A percentile compares a stretch with the other conserved stretches of the same genome.
These are phyloP conservation scores for Ophiocordyceps unilateralis DNA, from an alignment of 2,329 filamentous ascomycete genomes.

Conservation along the genomic window DNA sequence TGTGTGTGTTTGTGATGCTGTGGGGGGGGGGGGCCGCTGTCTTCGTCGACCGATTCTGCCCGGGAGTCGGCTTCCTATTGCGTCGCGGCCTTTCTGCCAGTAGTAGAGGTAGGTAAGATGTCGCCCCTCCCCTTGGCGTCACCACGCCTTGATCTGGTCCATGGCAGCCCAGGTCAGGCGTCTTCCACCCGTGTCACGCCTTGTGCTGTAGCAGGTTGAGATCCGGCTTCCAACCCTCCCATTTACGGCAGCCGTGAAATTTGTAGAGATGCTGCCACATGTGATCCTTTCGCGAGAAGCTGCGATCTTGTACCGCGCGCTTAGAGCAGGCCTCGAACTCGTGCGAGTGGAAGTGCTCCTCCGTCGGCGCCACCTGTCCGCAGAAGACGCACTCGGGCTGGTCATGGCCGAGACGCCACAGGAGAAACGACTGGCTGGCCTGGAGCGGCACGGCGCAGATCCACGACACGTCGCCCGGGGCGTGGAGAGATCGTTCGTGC, in stretches of 20 bases:
- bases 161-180: too few relatives aligned
- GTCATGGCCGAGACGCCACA: slow-evolving; percentile 29
- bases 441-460: slow-evolving; percentile 27
- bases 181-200: slow-evolving; percentile 1
- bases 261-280: slow-evolving; percentile 24
- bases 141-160: too few relatives aligned
- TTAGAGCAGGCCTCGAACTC: slow-evolving; percentile 32
- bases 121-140: too few relatives aligned
- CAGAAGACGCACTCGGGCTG: slow-evolving; percentile 23
- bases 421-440: slow-evolving; percentile 20
- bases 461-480: slow-evolving; percentile 24
- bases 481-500: slow-evolving; percentile 32
- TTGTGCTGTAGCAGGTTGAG: slow-evolving; percentile 15
- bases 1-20: too few relatives aligned
- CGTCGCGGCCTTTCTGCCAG: too few relatives aligned
- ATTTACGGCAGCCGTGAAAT: slow-evolving; percentile 26
- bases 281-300: slow-evolving; percentile 24
- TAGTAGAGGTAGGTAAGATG: too few relatives aligned
- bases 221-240: slow-evolving; percentile 29
- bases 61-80: too few relatives aligned
- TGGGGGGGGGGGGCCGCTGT: too few relatives aligned
- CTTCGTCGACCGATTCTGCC: too few relatives aligned
- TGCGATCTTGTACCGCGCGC: slow-evolving; percentile 22
- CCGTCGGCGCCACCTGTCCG: slow-evolving; percentile 14
- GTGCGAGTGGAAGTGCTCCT: slow-evolving; percentile 20